Conservation (phyloP, 768 basidiomycete species). For the Boletus coccyginus region DNA sequence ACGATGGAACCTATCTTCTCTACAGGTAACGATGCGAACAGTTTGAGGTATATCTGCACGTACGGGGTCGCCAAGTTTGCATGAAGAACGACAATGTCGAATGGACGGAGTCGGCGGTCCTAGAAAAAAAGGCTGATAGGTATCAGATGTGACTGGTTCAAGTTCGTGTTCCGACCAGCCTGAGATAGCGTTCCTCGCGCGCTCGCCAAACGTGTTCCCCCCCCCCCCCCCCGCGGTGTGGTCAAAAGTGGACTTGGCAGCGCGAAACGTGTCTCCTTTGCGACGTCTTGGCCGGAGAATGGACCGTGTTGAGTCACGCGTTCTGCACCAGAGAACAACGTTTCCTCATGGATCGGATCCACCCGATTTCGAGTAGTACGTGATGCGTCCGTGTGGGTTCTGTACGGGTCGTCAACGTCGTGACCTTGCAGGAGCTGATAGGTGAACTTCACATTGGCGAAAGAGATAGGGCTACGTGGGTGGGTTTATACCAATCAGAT, state of each 20-base stretch:
- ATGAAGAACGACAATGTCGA: constrained; percentile 73
- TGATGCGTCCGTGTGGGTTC: constrained; percentile 37
- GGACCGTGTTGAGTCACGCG: constrained; percentile 60
- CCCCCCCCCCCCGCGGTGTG: no score
- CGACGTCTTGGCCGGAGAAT: neutral
- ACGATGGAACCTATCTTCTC: constrained; percentile 58
- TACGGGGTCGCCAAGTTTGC: constrained; percentile 75
- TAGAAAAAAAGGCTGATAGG: no score
- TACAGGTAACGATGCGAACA: constrained; percentile 76
- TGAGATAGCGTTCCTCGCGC: no score
- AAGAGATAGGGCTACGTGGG: no score
- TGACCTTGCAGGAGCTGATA: constrained; percentile 97
- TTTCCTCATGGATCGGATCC: constrained; percentile 99
- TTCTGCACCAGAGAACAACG: constrained; percentile 89
- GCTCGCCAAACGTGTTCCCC: no score
- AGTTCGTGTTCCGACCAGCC: no score
- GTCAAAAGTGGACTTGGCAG: constrained; percentile 94
- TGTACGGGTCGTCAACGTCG: constrained; percentile 82
- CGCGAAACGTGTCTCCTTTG: constrained; percentile 57
- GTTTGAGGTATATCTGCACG: constrained; percentile 71
- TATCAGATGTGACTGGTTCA: no score
- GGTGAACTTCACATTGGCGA: no score
- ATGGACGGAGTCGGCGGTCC: neutral
- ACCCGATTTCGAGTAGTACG: no score
- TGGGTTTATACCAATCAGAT: neutral